Percentiles rank a stretch among this genome's conserved stretches.
Evolutionary conservation across 2,329 filamentous ascomycete species (phyloP).

Genomic region (Fusarium sp.): DNA sequence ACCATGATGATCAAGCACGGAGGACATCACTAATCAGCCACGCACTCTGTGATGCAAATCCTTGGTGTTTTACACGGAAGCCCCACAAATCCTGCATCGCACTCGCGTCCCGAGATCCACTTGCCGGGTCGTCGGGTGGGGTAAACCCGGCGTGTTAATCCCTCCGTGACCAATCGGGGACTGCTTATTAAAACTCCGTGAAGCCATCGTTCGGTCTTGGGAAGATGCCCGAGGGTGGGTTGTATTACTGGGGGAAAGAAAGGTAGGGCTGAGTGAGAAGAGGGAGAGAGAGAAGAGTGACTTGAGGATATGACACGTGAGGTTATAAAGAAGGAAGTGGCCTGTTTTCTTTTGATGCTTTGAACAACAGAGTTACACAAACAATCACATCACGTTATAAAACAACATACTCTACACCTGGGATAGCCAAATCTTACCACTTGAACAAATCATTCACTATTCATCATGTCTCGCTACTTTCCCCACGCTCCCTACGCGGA

Average conservation of each 20-base stretch:
- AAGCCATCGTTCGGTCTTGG: constrained; percentile 6
- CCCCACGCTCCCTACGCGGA: constrained; percentile 71
- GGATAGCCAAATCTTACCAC: background rate
- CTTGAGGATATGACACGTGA: constrained; percentile 34
- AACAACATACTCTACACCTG: background rate
- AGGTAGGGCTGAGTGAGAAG: constrained; percentile 12
- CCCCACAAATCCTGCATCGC: constrained; percentile 11
- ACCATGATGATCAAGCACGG: background rate
- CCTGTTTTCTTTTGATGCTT: background rate
- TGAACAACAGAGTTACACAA: background rate
- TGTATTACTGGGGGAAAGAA: background rate
- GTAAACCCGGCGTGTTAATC: constrained; percentile 28
- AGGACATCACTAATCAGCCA: background rate
- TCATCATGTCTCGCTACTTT: constrained; percentile 66
- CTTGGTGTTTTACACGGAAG: background rate
- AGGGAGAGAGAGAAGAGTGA: constrained; percentile 12
- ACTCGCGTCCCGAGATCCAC: constrained; percentile 18
- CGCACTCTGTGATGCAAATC: background rate
- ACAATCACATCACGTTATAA: background rate
- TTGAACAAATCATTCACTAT: background rate
- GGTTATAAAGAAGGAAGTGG: constrained; percentile 16
- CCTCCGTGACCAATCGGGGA: constrained; percentile 35
- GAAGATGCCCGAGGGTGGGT: constrained; percentile 14
- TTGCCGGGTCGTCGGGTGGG: constrained; percentile 16
- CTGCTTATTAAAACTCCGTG: constrained; percentile 37